A percentile compares a stretch with the other conserved stretches of the same genome.
phyloP scores from a whole-genome alignment of 2,329 filamentous ascomycete species.

The Periconia sp. region DNA sequence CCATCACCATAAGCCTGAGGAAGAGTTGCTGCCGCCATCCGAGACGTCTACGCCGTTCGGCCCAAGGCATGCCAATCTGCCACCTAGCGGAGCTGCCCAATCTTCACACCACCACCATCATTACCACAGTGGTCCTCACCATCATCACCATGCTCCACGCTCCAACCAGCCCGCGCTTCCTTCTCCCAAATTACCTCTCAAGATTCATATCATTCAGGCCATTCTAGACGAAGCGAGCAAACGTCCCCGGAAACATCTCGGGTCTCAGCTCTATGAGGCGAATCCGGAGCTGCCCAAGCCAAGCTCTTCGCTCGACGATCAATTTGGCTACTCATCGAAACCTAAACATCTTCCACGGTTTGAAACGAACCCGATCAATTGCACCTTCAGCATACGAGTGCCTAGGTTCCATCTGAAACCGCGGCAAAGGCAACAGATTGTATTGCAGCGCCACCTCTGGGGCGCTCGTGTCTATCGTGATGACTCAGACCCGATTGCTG shows the following conservation, averaged over 20 bases:
- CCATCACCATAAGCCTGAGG: conserved; percentile 61
- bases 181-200: conserved; percentile 66
- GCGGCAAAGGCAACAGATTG: conserved; percentile 80
- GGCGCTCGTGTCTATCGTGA: conserved; percentile 95
- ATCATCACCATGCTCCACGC: conserved; percentile 42
- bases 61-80: conserved; percentile 33
- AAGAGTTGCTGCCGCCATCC: conserved; percentile 48
- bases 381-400: conserved; percentile 86
- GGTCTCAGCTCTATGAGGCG: conserved; percentile 81
- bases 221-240: conserved; percentile 75
- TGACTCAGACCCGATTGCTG: conserved; percentile 90
- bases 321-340: conserved; percentile 63
- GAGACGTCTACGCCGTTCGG: conserved; percentile 29
- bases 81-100: conserved; percentile 35
- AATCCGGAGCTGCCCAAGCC: conserved; percentile 59
- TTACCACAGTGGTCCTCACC: conserved; percentile 43
- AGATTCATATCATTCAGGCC: conserved; percentile 59
- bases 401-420: conserved; percentile 77
- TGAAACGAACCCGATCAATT: conserved; percentile 77
- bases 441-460: conserved; percentile 80
- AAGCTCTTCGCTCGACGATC: conserved; percentile 53
- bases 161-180: conserved; percentile 30
- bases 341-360: conserved; percentile 80
- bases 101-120: conserved; percentile 47
- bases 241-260: conserved; percentile 78